Evolutionary conservation across 2,329 filamentous ascomycete genomes (phyloP), one percentile per base, ranked within the genome.

Genomic region (Fusarium austroafricanum): DNA sequence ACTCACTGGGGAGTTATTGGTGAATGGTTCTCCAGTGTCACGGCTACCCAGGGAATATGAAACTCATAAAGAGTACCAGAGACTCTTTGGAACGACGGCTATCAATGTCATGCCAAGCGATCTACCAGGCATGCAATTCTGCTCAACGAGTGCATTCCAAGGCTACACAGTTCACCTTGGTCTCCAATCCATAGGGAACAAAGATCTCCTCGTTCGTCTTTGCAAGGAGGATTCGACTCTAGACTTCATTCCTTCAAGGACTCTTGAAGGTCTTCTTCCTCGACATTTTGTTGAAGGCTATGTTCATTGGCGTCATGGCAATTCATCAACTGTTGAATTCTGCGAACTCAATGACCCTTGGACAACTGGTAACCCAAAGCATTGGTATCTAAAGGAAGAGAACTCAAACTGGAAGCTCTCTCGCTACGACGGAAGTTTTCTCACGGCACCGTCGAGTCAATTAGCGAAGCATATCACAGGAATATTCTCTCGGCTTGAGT

Each of bases 301-400:
- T 52, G 75, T 78, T 0, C 84, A 87, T 55, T 88, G 86, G 85
- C n/a, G 20, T 1, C 79, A 83, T 43, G 67, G 82, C 21, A 5
- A 73, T 2, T 42, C 66, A 1, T 68, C 52, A 0, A 49, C 26
- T 0, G 39, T 83, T 6, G 76, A 81, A 28, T 79, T 83, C 14
- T 73, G 79, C 3, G 61, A 73, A 0, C 18, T 66, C 0, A 12
- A 35, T 0, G 47, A 62, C 1, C 73, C 75, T 1, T 82, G 79
- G 80, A 39, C 5, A 2, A 14, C 64, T 1, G 65, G 58, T 2
- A 4, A 17, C 0, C 2, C 50, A 0, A 18, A 59, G 0, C 71
- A 68, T 4, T 81, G 75, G 76, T 14, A 15, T 1, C 39, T 71
- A 1, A 65, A 1, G 83, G 76, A 1, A 9, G 2, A 0, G 12